These are phyloP conservation scores for Monosporozyma unispora DNA, from an alignment of 805 yeast species.

Conservation along the genomic window DNA sequence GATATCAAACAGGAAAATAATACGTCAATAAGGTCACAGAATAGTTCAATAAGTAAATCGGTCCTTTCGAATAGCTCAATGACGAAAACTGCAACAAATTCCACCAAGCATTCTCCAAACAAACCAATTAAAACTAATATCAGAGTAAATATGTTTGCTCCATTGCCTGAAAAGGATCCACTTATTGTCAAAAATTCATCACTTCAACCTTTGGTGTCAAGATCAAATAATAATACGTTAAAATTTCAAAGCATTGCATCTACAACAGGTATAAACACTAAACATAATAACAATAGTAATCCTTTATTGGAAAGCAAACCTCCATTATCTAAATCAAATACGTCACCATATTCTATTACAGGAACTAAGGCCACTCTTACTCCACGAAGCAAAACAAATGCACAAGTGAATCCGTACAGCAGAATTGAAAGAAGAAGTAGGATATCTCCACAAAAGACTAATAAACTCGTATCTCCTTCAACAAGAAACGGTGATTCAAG, in stretches of 20 bases:
- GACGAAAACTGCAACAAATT: neutral
- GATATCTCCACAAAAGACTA: neutral
- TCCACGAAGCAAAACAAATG: neutral
- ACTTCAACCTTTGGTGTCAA: conserved; percentile 2
- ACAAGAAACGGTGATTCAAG: neutral
- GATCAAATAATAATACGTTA: neutral
- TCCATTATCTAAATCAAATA: neutral
- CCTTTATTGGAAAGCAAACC: neutral
- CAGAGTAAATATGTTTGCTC: conserved; percentile 29
- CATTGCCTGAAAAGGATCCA: conserved; percentile 29
- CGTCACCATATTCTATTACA: neutral
- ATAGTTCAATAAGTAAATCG: neutral
- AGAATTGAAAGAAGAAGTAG: neutral
- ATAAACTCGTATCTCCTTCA: neutral
- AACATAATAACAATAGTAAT: neutral
- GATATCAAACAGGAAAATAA: neutral
- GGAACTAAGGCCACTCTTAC: neutral
- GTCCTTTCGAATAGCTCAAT: neutral
- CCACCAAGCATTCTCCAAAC: neutral
- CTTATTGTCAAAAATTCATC: conserved; percentile 15
- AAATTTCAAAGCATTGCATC: neutral
- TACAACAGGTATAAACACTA: neutral
- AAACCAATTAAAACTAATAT: neutral
- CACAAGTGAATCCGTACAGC: neutral
- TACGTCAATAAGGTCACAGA: neutral